A percentile compares a stretch with the other conserved stretches of the same genome.
phyloP scores from a whole-genome alignment of 176 grass and related monocot species.

The Eleusine indica region DNA sequence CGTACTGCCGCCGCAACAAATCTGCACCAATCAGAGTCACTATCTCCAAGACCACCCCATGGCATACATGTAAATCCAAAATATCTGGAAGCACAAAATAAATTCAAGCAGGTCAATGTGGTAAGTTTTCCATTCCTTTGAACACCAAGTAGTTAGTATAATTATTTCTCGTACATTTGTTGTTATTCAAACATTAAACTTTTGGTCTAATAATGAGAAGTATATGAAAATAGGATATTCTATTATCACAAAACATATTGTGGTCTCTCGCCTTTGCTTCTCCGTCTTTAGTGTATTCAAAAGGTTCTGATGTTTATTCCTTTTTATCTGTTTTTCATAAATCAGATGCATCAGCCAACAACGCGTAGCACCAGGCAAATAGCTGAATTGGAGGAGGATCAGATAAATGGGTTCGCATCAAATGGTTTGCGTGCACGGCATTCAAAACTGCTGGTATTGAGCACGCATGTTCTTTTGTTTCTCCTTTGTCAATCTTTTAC shows the following conservation, averaged over 20 bases:
- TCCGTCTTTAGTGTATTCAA: conserved; percentile 19
- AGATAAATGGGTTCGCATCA: conserved; percentile 52
- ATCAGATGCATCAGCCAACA: conserved; percentile 47
- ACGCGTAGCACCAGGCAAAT: conserved; percentile 32
- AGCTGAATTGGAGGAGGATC: conserved; percentile 50
- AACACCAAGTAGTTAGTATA: conserved; percentile 30
- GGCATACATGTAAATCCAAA: conserved; percentile 95
- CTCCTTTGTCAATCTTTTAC: conserved; percentile 18
- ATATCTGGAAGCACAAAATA: conserved; percentile 67
- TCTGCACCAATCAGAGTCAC: conserved; percentile 48
- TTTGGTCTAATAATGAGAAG: neutral
- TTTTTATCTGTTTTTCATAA: conserved; percentile 5
- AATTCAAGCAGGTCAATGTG: conserved; percentile 56
- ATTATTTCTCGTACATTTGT: neutral
- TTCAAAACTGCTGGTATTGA: conserved; percentile 64
- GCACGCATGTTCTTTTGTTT: conserved; percentile 1
- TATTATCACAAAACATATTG: neutral
- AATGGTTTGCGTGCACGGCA: conserved; percentile 48
- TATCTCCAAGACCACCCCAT: conserved; percentile 68
- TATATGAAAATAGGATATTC: neutral
- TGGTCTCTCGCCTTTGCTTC: neutral
- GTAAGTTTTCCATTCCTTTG: conserved; percentile 44
- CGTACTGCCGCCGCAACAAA: conserved; percentile 38
- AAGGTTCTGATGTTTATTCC: conserved; percentile 15
- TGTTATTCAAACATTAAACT: neutral